A percentile compares a stretch with the other conserved stretches of the same genome.
Conservation (phyloP, 2,329 filamentous ascomycete genomes). For the Alternaria sp. region DNA sequence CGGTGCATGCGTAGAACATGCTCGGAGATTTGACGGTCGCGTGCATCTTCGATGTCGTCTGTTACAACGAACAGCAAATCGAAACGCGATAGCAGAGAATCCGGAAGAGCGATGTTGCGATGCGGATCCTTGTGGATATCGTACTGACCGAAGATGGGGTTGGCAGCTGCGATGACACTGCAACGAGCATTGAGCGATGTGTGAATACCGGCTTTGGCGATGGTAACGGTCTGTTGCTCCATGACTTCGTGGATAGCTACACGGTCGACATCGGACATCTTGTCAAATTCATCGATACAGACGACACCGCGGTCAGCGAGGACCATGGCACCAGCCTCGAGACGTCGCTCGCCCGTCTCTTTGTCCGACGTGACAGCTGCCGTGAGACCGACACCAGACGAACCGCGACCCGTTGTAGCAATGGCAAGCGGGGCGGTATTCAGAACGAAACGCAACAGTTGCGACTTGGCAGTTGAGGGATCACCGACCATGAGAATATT, state of each 20-base stretch:
- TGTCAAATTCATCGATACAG: conserved; percentile 99
- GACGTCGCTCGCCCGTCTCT: conserved; percentile 90
- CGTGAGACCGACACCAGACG: conserved; percentile 95
- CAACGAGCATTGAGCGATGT: conserved; percentile 96
- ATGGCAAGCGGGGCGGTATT: conserved; percentile 97
- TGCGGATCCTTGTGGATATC: conserved; percentile 98
- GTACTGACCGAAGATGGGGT: conserved; percentile 97
- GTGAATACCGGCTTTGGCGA: conserved; percentile 97
- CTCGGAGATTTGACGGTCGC: conserved; percentile 90
- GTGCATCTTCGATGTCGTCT: conserved; percentile 94
- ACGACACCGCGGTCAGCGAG: conserved; percentile 96
- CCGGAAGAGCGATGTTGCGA: conserved; percentile 96
- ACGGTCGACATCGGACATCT: conserved; percentile 98
- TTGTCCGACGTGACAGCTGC: conserved; percentile 96
- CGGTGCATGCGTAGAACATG: conserved; percentile 97
- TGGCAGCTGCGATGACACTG: conserved; percentile 94
- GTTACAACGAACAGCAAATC: conserved; percentile 97
- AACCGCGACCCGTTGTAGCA: conserved; percentile 94
- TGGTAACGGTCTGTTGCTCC: conserved; percentile 99
- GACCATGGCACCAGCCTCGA: conserved; percentile 98
- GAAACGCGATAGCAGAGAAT: conserved; percentile 96
- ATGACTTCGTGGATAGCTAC: conserved; percentile 99
- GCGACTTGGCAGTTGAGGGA: conserved; percentile 98
- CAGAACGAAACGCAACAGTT: conserved; percentile 92
- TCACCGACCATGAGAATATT: conserved; percentile 99